Evolutionary conservation across 495 filamentous ascomycete species (phyloP), one percentile per base, ranked within the genome.

Genomic region (Tuber calosporum): DNA sequence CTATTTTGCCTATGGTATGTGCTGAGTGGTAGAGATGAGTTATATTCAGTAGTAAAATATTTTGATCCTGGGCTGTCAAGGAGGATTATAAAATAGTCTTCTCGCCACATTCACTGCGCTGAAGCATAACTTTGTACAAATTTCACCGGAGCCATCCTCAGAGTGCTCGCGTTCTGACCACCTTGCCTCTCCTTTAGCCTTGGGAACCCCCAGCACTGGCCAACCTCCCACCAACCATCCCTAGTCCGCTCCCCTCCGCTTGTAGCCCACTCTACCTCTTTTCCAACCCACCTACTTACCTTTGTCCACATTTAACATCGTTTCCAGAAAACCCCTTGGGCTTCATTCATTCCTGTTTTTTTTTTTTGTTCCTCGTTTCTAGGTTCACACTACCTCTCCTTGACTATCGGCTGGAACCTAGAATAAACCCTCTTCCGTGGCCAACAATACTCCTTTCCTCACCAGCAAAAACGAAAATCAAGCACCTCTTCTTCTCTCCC

Each of bases 141-240:
- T 62, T 62, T 62, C 13, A 26, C 26, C 26, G n/a, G 53, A 17
- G 34, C 26, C 53, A 34, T 62, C 26, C 53, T 0, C 22, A n/a
- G 20, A 48, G 45, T 1, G 53, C 53, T 58, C n/a, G 71, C 69
- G 76, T 78, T 77, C 76, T 78, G 76, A 78, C 76, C 76, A 78
- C 76, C 74, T 78, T 78, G 76, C 76, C 76, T 78, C 76, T 77
- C 67, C 37, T 48, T 45, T 71, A 34, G 53, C 26, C 53, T 26
- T 34, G 53, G 26, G 30, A 34, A 2, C 3, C 53, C 67, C 41
- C 39, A 67, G 40, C 70, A 66, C 41, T 66, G 72, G 75, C 67
- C 67, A 74, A 69, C 75, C 72, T 77, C 74, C 73, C 72, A 66
- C 41, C 72, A 45, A 75, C 74, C 72, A 45, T 76, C 70, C 69